Evolutionary conservation across 1,284 basidiomycete genomes (phyloP).

Genomic region (Sphaerobolus stellatus): DNA sequence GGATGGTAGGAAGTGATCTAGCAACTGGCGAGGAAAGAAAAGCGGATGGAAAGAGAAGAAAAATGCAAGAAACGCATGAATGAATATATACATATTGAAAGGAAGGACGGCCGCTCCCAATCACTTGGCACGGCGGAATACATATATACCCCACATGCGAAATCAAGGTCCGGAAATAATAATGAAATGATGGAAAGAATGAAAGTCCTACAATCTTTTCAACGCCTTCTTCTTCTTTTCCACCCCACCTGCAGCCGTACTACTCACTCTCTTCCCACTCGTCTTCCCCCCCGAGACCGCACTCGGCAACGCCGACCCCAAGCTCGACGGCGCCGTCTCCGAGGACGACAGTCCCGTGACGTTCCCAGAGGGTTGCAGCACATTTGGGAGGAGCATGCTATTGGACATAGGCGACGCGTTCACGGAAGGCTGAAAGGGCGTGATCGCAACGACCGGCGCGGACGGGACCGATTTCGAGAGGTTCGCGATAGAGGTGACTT

Average conservation of each 20-base stretch:
- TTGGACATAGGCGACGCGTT: conserved; percentile 6
- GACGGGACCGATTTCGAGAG: conserved; percentile 28
- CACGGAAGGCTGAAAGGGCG: conserved; percentile 11
- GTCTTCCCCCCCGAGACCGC: conserved; percentile 44
- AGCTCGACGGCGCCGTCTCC: background rate
- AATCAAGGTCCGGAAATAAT: too few species aligned
- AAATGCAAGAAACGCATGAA: too few species aligned
- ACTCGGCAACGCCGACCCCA: too few species aligned
- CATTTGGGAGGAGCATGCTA: conserved; percentile 7
- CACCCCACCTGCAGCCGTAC: conserved; percentile 48
- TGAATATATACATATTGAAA: too few species aligned
- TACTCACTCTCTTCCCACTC: conserved; percentile 53
- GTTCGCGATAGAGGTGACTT: conserved; percentile 21
- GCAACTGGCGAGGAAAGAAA: too few species aligned
- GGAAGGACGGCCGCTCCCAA: too few species aligned
- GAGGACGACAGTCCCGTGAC: background rate
- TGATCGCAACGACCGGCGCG: conserved; percentile 16
- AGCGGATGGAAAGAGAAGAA: too few species aligned
- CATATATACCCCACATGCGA: too few species aligned
- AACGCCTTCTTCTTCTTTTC: conserved; percentile 85
- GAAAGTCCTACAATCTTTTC: conserved; percentile 56
- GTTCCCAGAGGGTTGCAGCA: conserved; percentile 4
- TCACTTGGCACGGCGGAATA: too few species aligned
- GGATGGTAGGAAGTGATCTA: too few species aligned
- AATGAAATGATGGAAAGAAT: too few species aligned